Percentiles rank a stretch among this genome's conserved stretches.
Conservation (phyloP, 2,329 filamentous ascomycete genomes). For the Dissoconium aciculare region DNA sequence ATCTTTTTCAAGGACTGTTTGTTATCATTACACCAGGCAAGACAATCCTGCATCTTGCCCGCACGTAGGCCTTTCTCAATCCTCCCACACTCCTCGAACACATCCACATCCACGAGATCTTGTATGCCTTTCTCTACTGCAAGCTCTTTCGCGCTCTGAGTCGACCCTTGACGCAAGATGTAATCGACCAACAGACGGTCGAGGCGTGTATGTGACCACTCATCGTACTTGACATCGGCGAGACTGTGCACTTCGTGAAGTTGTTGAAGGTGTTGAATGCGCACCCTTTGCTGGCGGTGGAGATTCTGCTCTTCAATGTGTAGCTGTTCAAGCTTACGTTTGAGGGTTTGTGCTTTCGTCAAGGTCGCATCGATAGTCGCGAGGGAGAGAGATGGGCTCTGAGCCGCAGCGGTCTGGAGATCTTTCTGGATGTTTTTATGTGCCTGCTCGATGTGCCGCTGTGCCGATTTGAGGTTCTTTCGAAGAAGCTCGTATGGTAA, state of each 20-base stretch:
- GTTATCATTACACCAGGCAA: slow-evolving; percentile 87
- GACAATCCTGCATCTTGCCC: slow-evolving; percentile 59
- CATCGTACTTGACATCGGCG: slow-evolving; percentile 85
- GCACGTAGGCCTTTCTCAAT: slow-evolving; percentile 57
- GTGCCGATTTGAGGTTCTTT: slow-evolving; percentile 82
- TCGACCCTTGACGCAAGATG: slow-evolving; percentile 69
- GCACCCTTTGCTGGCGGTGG: slow-evolving; percentile 58
- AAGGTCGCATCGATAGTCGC: slow-evolving; percentile 75
- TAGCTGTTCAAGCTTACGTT: slow-evolving; percentile 66
- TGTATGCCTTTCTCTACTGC: slow-evolving; percentile 61
- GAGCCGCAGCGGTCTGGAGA: slow-evolving; percentile 40
- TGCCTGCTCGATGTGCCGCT: slow-evolving; percentile 61
- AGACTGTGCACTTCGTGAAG: slow-evolving; percentile 66
- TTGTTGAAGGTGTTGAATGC: slow-evolving; percentile 66
- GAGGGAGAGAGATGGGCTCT: slow-evolving; percentile 52
- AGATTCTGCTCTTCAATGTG: slow-evolving; percentile 68
- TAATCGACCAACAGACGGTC: slow-evolving; percentile 87
- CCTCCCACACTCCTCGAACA: slow-evolving; percentile 66
- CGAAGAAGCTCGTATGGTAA: slow-evolving; percentile 84
- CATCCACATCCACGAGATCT: slow-evolving; percentile 74
- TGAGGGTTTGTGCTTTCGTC: slow-evolving; percentile 65
- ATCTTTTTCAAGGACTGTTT: slow-evolving; percentile 83
- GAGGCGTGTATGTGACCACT: slow-evolving; percentile 69
- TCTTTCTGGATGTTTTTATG: slow-evolving; percentile 46
- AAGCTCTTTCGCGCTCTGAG: slow-evolving; percentile 58